Conservation (phyloP, 202 grass and related monocot genomes). For the Elaeis oleifera region DNA sequence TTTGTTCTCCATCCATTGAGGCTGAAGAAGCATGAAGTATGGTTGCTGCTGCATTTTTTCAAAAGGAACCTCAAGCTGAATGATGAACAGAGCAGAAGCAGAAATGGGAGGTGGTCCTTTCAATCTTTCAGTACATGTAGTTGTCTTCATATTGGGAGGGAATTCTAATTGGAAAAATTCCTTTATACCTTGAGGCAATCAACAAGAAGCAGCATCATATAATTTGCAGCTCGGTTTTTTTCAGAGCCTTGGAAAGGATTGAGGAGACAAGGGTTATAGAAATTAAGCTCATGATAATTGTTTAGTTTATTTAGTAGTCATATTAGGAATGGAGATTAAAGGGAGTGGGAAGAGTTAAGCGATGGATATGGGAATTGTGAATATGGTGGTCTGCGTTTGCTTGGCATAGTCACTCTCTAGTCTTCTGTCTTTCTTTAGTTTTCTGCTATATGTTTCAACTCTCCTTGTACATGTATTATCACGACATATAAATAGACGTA, state of each 20-base stretch:
- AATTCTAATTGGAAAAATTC: not conserved
- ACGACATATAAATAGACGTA: too few species aligned
- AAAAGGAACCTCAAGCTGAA: slow-evolving; percentile 17
- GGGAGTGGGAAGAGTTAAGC: too few species aligned
- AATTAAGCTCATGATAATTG: not conserved
- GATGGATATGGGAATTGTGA: too few species aligned
- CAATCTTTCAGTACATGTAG: slow-evolving; percentile 25
- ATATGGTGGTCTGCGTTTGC: too few species aligned
- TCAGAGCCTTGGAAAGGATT: too few species aligned
- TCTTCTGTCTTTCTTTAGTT: too few species aligned
- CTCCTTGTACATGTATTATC: too few species aligned
- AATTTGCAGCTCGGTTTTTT: too few species aligned
- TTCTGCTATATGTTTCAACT: too few species aligned
- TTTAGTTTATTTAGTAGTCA: not conserved
- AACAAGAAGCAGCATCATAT: not conserved
- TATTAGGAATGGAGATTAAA: too few species aligned
- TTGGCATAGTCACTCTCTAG: too few species aligned
- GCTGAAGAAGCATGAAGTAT: not conserved
- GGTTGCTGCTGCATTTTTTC: slow-evolving; percentile 6
- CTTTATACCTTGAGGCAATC: too few species aligned
- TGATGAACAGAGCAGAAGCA: slow-evolving; percentile 13
- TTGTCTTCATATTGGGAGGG: slow-evolving; percentile 3
- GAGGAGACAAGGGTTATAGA: not conserved
- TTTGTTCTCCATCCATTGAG: not conserved
- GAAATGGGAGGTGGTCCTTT: slow-evolving; percentile 32